Evolutionary conservation across 2,329 filamentous ascomycete genomes (phyloP).

Genomic region (Dactylellina haptotyla): DNA sequence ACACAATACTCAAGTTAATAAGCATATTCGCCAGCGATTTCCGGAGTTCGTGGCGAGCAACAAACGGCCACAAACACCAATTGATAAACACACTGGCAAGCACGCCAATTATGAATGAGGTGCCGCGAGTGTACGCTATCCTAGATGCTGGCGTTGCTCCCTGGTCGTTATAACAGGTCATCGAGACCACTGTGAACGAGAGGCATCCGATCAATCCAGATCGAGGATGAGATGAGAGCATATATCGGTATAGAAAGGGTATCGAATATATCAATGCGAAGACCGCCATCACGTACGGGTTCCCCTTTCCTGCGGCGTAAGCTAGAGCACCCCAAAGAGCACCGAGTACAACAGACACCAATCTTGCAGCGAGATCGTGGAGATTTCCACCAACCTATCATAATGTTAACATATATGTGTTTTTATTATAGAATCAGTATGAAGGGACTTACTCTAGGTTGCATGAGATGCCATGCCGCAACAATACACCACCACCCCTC

Average conservation of each 20-base stretch:
- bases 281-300: conserved; percentile 68
- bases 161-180: conserved; percentile 56
- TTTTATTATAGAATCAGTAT: background rate
- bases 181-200: conserved; percentile 65
- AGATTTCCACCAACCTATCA: conserved; percentile 68
- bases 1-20: conserved; percentile 69
- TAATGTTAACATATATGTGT: background rate
- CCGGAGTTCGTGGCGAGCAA: conserved; percentile 70
- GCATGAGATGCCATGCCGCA: conserved; percentile 69
- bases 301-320: conserved; percentile 66
- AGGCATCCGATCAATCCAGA: conserved; percentile 70
- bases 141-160: conserved; percentile 60
- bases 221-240: conserved; percentile 60
- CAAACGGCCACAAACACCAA: conserved; percentile 72
- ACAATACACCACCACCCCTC: conserved; percentile 71
- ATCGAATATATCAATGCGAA: conserved; percentile 70
- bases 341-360: conserved; percentile 66
- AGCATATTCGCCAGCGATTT: conserved; percentile 69
- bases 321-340: conserved; percentile 68
- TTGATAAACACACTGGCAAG: conserved; percentile 68
- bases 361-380: conserved; percentile 68
- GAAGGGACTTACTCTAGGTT: conserved; percentile 62
- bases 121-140: conserved; percentile 65
- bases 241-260: conserved; percentile 60
- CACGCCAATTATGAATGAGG: conserved; percentile 68